phyloP scores from a whole-genome alignment of 768 basidiomycete genomes.

The Lentinus tigrinus region DNA sequence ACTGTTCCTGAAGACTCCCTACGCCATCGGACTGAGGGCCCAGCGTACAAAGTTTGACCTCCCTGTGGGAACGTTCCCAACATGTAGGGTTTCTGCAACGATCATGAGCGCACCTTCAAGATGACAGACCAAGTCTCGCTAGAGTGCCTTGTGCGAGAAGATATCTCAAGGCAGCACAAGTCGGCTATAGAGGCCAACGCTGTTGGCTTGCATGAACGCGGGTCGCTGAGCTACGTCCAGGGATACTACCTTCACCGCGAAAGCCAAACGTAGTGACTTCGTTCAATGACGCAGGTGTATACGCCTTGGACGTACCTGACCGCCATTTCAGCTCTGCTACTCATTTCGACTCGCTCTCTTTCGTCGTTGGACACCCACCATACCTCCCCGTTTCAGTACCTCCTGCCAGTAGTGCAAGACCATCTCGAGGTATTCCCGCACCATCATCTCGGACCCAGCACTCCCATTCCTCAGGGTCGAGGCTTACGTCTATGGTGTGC shows the following conservation, averaged over 20 bases:
- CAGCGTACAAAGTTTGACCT: constrained; percentile 64
- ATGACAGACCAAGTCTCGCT: constrained; percentile 75
- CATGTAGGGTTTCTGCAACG: not conserved
- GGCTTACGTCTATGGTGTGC: constrained; percentile 61
- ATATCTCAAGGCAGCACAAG: constrained; percentile 77
- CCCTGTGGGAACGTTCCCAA: constrained; percentile 42
- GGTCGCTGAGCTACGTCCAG: not conserved
- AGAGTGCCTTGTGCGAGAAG: constrained; percentile 65
- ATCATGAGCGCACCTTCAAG: constrained; percentile 53
- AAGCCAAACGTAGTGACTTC: constrained; percentile 77
- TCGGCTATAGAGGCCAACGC: constrained; percentile 85
- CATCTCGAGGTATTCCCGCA: constrained; percentile 63
- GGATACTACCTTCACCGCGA: constrained; percentile 79
- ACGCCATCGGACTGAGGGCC: constrained; percentile 74
- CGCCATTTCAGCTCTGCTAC: not conserved
- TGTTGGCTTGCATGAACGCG: constrained; percentile 27
- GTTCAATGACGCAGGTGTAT: constrained; percentile 48
- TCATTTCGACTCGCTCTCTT: not conserved
- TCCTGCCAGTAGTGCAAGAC: constrained; percentile 52
- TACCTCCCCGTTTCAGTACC: constrained; percentile 60
- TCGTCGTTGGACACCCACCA: constrained; percentile 44
- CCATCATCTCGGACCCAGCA: constrained; percentile 90
- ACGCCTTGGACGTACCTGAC: constrained; percentile 74
- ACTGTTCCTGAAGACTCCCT: constrained; percentile 75
- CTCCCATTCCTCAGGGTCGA: constrained; percentile 76